A percentile compares a stretch with the other conserved stretches of the same genome.
Conservation (phyloP, 345 rosid genomes). For the Rhizophora mangle region DNA sequence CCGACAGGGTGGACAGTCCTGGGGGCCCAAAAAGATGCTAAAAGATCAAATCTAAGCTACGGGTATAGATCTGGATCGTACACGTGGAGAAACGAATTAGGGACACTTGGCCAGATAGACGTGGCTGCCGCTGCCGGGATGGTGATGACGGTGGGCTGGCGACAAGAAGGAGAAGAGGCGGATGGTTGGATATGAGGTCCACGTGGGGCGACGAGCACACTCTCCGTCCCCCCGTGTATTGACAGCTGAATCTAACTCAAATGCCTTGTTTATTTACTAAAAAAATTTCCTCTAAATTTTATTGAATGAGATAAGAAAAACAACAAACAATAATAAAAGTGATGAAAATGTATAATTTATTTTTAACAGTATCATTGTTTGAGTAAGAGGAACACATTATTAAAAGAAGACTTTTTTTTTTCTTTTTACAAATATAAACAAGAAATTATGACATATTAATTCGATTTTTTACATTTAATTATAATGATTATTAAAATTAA, state of each 20-base stretch:
- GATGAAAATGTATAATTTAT: too few relatives aligned
- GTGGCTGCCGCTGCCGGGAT: constrained; percentile 41
- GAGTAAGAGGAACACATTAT: too few relatives aligned
- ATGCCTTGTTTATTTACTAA: too few relatives aligned
- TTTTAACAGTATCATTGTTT: too few relatives aligned
- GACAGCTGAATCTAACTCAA: constrained; percentile 44
- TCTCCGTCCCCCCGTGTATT: neutral
- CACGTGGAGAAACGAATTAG: constrained; percentile 44
- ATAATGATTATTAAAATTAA: too few relatives aligned
- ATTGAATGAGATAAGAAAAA: too few relatives aligned
- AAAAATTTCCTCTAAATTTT: too few relatives aligned
- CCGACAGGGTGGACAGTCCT: constrained; percentile 68
- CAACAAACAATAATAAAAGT: too few relatives aligned
- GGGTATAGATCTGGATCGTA: constrained; percentile 55
- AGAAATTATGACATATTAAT: too few relatives aligned
- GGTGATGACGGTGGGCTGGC: constrained; percentile 55
- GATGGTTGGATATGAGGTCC: constrained; percentile 44
- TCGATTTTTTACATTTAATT: too few relatives aligned
- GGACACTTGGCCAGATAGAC: constrained; percentile 2
- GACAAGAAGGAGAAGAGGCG: constrained; percentile 60
- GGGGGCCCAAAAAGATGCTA: constrained; percentile 56
- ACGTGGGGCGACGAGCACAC: constrained; percentile 42
- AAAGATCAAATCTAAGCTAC: constrained; percentile 66
- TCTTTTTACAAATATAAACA: too few relatives aligned
- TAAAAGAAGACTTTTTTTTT: too few relatives aligned